Evolutionary conservation across 2,329 filamentous ascomycete genomes (phyloP).

Genomic region (Ophiostoma populinum): DNA sequence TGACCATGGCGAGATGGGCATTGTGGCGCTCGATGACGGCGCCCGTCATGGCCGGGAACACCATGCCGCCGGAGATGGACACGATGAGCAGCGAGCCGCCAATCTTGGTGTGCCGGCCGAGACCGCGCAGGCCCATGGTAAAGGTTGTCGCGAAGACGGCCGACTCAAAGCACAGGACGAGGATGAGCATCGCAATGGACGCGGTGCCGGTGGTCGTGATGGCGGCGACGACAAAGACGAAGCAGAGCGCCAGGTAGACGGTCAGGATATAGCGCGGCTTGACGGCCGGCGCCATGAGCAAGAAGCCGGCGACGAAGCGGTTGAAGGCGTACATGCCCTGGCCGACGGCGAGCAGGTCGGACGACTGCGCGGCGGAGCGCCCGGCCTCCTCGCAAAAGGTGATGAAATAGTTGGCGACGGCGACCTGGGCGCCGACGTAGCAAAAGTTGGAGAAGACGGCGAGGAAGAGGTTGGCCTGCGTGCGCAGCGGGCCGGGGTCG

Average conservation of each 20-base stretch:
- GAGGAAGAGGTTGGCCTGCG: conserved; percentile 44
- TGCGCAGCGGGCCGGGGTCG: conserved; percentile 33
- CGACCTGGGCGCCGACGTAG: conserved; percentile 43
- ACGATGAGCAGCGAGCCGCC: conserved; percentile 36
- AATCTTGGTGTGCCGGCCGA: conserved; percentile 37
- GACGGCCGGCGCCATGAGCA: conserved; percentile 33
- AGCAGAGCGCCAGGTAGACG: conserved; percentile 31
- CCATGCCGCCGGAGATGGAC: conserved; percentile 36
- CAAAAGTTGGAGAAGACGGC: conserved; percentile 45
- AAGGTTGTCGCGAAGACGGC: conserved; percentile 44
- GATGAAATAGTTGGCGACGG: conserved; percentile 36
- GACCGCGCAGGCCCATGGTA: conserved; percentile 36
- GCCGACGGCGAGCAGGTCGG: conserved; percentile 38
- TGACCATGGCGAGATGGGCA: conserved; percentile 15
- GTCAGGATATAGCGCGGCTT: conserved; percentile 38
- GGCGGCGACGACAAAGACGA: conserved; percentile 35
- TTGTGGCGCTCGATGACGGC: conserved; percentile 16
- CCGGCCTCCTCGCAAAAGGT: conserved; percentile 24
- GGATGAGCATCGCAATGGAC: conserved; percentile 36
- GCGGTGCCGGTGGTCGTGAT: conserved; percentile 33
- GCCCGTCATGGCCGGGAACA: conserved; percentile 35
- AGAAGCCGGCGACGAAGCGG: conserved; percentile 35
- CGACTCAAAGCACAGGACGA: conserved; percentile 39
- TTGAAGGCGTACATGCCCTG: conserved; percentile 43
- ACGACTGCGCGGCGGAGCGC: conserved; percentile 9